Conservation (phyloP, 2,329 filamentous ascomycete species). For the Coniella lustricola region DNA sequence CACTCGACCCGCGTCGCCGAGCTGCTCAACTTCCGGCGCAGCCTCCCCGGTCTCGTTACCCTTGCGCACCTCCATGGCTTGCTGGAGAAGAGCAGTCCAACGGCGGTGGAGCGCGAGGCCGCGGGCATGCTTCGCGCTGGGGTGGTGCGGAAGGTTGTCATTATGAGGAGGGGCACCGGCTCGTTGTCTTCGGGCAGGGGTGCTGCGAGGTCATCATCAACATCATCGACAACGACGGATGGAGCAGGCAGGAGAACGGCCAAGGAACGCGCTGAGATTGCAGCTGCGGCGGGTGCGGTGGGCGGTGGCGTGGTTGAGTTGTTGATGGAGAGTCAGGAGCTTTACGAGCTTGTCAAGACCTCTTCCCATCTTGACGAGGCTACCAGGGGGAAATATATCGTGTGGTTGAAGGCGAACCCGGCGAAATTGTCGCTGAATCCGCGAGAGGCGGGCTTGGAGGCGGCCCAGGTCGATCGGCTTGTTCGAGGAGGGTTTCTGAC, state of each 20-base stretch:
- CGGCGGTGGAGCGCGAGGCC: constrained; percentile 60
- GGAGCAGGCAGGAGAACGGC: background rate
- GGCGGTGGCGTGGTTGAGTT: constrained; percentile 54
- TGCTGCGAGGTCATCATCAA: too few relatives aligned
- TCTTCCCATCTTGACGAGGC: constrained; percentile 30
- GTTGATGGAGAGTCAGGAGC: constrained; percentile 50
- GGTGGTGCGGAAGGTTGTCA: constrained; percentile 51
- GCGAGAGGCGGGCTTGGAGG: constrained; percentile 26
- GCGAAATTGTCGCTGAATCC: constrained; percentile 28
- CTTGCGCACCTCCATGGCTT: constrained; percentile 60
- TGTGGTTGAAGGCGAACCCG: constrained; percentile 44
- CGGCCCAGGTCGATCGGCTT: constrained; percentile 47
- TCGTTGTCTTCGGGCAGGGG: too few relatives aligned
- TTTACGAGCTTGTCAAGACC: constrained; percentile 40
- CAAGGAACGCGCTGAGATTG: too few relatives aligned
- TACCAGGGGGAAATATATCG: constrained; percentile 44
- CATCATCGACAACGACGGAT: background rate
- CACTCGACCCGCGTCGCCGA: constrained; percentile 56
- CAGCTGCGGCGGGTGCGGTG: constrained; percentile 34
- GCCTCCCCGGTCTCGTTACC: constrained; percentile 58
- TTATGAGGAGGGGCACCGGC: constrained; percentile 52
- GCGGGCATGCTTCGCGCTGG: constrained; percentile 53
- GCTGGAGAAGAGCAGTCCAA: constrained; percentile 45
- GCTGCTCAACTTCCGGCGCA: constrained; percentile 52
- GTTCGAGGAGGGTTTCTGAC: constrained; percentile 64